Base-by-base conservation (phyloP, 306 rosid genomes). In the Pachyrhizus erosus region DNA sequence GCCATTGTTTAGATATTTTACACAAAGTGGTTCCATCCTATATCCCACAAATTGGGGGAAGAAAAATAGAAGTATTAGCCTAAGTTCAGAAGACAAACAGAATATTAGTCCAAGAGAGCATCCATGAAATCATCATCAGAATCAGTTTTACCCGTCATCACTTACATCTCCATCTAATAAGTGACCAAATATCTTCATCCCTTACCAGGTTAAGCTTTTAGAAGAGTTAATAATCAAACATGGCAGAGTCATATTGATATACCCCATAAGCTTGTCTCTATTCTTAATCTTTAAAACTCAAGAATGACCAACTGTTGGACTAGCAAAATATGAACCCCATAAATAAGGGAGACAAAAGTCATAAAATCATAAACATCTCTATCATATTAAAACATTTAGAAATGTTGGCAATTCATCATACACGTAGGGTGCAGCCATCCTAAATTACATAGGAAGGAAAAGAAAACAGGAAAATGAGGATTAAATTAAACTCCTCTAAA, bases 121-220 rank as follows among this genome's bases (percentile, higher is more conserved):
- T 64, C 57, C 37, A 34, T 3, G 3, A 81, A 73, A 81, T 39
- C 20, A 52, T 60, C 42, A 80, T 73, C 73, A 51, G 76, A 65
- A 39, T 82, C 76, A 51, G 8, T 51, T 26, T 24, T 62, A 21
- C 14, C 74, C 6, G 6, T 55, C 27, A 67, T 68, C 68, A 24
- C 55, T 74, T 73, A 37, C 64, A 55, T 55, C 29, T 15, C 15
- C 73, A 37, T 33, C 55, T 40, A 75, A 24, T 29, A 65, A 80
- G 65, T 58, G 1, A 40, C 57, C 27, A 67, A 43, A 80, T 18
- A 48, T 54, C 8, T 57, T 12, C 69, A 54, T 57, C 4, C 33
- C 29, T 76, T 57, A 67, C 45, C 18, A 26, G 18, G 15, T 49
- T 4, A 14, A 61, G 60, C 61, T 77, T 60, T 65, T 34, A 83